Conservation (phyloP, 2,329 filamentous ascomycete genomes). For the Colletotrichum sp. region DNA sequence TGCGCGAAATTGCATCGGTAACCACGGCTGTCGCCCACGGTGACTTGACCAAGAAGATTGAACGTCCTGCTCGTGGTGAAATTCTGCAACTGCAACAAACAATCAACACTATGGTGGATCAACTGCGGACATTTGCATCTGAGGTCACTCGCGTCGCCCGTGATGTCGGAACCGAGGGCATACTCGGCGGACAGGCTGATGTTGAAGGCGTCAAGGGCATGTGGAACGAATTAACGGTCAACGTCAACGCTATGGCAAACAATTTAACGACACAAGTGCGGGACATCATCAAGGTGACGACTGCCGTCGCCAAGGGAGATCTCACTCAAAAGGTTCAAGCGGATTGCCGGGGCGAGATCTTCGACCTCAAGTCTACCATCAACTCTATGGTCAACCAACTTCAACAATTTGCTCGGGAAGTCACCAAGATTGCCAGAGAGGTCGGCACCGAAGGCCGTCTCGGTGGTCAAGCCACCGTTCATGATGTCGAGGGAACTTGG, state of each 20-base stretch:
- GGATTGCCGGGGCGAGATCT: conserved; percentile 89
- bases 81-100: conserved; percentile 85
- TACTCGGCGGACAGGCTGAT: conserved; percentile 81
- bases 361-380: conserved; percentile 95
- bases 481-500: conserved; percentile 97
- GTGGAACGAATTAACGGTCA: conserved; percentile 87
- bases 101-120: conserved; percentile 90
- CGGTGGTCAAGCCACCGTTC: conserved; percentile 92
- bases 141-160: conserved; percentile 84
- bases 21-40: conserved; percentile 84
- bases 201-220: conserved; percentile 86
- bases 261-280: conserved; percentile 88
- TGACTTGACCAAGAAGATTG: conserved; percentile 84
- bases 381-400: conserved; percentile 99
- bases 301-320: conserved; percentile 80
- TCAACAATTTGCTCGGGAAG: conserved; percentile 94
- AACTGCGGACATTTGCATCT: conserved; percentile 81
- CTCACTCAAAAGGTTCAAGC: conserved; percentile 96
- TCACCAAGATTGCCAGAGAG: conserved; percentile 94
- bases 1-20: conserved; percentile 84
- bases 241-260: conserved; percentile 88
- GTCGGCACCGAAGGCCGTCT: conserved; percentile 95
- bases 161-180: conserved; percentile 85
- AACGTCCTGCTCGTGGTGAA: conserved; percentile 80
- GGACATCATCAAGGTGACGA: conserved; percentile 87